phyloP scores from a whole-genome alignment of 2,329 filamentous ascomycete species.

The Massarina eburnea region DNA sequence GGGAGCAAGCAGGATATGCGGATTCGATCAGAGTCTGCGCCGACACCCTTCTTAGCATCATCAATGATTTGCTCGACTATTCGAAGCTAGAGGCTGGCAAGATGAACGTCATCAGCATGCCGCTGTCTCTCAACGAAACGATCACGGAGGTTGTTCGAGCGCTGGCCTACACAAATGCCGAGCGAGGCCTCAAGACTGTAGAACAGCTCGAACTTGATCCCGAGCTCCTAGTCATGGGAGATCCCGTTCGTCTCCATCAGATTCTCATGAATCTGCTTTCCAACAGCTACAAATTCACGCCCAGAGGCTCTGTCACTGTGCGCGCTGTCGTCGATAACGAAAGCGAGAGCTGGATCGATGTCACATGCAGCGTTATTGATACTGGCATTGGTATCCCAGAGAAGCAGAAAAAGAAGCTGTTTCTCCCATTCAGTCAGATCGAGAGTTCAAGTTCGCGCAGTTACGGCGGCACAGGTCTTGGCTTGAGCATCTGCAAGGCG shows the following conservation, averaged over 20 bases:
- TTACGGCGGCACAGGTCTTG: constrained; percentile 88
- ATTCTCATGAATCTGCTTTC: constrained; percentile 77
- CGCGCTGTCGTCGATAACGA: constrained; percentile 73
- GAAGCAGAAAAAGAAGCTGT: constrained; percentile 80
- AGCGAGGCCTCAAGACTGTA: constrained; percentile 61
- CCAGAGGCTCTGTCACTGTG: constrained; percentile 82
- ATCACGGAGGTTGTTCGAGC: constrained; percentile 66
- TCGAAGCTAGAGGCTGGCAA: constrained; percentile 57
- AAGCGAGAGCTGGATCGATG: constrained; percentile 66
- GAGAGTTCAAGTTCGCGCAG: constrained; percentile 87
- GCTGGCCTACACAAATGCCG: constrained; percentile 63
- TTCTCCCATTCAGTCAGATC: constrained; percentile 90
- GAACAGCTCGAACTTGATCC: constrained; percentile 58
- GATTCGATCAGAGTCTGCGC: constrained; percentile 67
- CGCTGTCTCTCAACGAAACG: constrained; percentile 56
- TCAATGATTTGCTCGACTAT: constrained; percentile 57
- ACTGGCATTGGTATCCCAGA: constrained; percentile 89
- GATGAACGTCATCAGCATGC: constrained; percentile 62
- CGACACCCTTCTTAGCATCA: constrained; percentile 55
- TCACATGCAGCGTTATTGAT: constrained; percentile 85
- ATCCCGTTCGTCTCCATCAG: constrained; percentile 54
- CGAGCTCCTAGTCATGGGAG: constrained; percentile 55
- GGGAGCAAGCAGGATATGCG: constrained; percentile 63
- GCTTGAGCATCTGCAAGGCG: constrained; percentile 91
- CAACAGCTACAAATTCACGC: constrained; percentile 94